Evolutionary conservation across 768 basidiomycete species (phyloP).

Genomic region (Podaxis sp.): DNA sequence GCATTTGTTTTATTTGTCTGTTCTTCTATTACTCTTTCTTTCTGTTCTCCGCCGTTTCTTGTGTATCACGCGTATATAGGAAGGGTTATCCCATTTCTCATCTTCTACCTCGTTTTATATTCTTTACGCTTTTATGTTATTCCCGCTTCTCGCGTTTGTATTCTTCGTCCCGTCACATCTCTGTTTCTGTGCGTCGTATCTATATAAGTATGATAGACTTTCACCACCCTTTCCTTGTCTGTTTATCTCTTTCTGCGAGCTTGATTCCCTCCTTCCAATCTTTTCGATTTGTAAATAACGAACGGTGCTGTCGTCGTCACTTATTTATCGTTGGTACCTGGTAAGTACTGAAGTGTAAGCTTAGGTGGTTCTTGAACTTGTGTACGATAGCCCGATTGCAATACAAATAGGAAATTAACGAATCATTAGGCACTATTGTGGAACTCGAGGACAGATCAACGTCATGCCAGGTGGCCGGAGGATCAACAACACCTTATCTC

Average conservation of each 20-base stretch:
- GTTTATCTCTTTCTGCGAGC: background rate
- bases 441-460: too few relatives aligned
- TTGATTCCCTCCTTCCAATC: background rate
- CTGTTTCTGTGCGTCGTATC: background rate
- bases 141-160: background rate
- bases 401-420: background rate
- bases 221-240: conserved; percentile 3
- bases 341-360: conserved; percentile 2
- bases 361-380: background rate
- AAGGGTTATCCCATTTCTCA: background rate
- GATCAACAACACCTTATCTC: too few relatives aligned
- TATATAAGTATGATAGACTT: conserved; percentile 4
- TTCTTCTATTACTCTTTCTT: background rate
- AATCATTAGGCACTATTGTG: too few relatives aligned
- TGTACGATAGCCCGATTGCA: background rate
- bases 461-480: background rate
- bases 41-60: background rate
- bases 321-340: background rate
- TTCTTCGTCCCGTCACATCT: background rate
- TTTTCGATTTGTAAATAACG: background rate
- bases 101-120: background rate
- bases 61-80: conserved; percentile 2
- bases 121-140: background rate
- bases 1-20: background rate
- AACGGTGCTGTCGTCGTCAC: background rate